Evolutionary conservation across 495 filamentous ascomycete species (phyloP).

Genomic region (Hypomontagnella submonticulosa): DNA sequence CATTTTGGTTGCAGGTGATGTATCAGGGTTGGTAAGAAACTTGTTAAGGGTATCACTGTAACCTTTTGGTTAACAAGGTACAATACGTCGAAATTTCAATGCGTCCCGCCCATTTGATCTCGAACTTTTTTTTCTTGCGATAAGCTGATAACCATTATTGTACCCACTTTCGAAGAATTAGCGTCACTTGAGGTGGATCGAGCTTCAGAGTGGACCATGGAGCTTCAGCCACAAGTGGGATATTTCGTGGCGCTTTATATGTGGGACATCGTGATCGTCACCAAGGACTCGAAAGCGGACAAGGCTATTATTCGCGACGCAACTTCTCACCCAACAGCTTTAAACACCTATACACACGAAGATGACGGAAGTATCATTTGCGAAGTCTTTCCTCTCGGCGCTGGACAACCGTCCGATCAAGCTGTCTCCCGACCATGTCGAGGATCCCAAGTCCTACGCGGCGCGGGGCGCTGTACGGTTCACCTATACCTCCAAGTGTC

Average conservation of each 20-base stretch:
- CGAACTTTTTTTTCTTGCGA: conserved; percentile 43
- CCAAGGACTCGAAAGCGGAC: conserved; percentile 15
- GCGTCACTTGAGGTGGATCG: background rate
- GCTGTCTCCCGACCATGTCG: conserved; percentile 84
- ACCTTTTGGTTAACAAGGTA: background rate
- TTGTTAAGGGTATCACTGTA: conserved; percentile 24
- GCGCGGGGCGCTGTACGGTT: conserved; percentile 74
- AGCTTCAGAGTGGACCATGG: background rate
- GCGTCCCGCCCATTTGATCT: conserved; percentile 17
- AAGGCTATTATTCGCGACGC: conserved; percentile 12
- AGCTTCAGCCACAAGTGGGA: conserved; percentile 49
- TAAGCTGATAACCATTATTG: conserved; percentile 44
- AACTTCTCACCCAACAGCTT: conserved; percentile 5
- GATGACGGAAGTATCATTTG: conserved; percentile 89
- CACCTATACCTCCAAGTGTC: background rate
- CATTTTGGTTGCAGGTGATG: conserved; percentile 63
- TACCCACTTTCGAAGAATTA: conserved; percentile 16
- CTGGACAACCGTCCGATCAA: conserved; percentile 82
- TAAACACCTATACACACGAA: conserved; percentile 34
- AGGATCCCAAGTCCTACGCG: conserved; percentile 79
- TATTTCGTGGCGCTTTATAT: conserved; percentile 33
- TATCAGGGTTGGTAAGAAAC: background rate
- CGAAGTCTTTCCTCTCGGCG: conserved; percentile 81
- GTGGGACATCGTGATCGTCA: conserved; percentile 39
- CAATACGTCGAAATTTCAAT: conserved; percentile 32